These are phyloP conservation scores for Centaurea solstitialis DNA, from an alignment of 129 eudicot genomes.

Conservation along the genomic window DNA sequence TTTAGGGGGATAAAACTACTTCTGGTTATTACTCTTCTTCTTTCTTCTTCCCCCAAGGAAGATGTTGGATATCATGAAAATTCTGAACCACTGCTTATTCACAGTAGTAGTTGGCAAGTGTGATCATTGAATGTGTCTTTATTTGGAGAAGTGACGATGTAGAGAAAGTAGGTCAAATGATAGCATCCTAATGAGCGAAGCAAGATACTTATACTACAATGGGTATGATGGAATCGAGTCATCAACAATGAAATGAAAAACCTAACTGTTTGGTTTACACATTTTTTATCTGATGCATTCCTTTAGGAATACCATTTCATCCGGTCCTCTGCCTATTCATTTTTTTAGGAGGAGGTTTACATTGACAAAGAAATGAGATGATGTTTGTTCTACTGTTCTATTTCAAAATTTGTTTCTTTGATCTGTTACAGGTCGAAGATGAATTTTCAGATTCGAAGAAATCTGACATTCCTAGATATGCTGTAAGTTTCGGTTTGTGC, in stretches of 20 bases:
- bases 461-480: constrained; percentile 70
- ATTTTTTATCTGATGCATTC: neutral
- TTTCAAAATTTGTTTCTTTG: constrained; percentile 15
- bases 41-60: neutral
- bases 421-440: constrained; percentile 50
- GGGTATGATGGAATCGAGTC: neutral
- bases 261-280: neutral
- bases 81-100: neutral
- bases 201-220: neutral
- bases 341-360: neutral
- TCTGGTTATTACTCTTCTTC: neutral
- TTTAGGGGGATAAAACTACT: neutral
- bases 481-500: constrained; percentile 49
- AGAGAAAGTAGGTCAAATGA: neutral
- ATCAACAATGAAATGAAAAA: neutral
- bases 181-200: constrained; percentile 7
- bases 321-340: neutral
- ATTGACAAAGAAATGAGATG: constrained; percentile 5
- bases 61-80: neutral
- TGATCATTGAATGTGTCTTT: neutral
- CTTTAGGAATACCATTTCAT: neutral
- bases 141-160: neutral
- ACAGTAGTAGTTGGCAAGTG: neutral
- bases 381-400: neutral
- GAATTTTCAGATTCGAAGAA: constrained; percentile 55